Percentiles rank a stretch among this genome's conserved stretches.
Conservation (phyloP, 83 land plant species). For the Larix sibirica region DNA sequence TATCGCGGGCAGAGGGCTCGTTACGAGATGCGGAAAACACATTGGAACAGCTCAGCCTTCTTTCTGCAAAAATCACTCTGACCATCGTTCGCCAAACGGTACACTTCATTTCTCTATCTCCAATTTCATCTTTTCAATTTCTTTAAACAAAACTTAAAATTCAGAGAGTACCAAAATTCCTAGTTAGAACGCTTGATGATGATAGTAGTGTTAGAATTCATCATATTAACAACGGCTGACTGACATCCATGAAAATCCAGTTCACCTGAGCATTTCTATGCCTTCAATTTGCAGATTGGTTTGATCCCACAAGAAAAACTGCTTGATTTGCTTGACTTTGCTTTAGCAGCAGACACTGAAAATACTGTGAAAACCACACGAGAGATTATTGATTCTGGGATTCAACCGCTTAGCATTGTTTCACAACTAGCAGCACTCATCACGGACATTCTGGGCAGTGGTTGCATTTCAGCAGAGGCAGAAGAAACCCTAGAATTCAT, state of each 20-base stretch:
- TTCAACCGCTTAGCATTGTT: conserved; percentile 7
- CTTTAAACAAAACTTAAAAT: neutral
- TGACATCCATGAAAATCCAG: neutral
- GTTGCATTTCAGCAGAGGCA: conserved; percentile 22
- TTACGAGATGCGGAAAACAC: conserved; percentile 15
- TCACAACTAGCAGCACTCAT: conserved; percentile 11
- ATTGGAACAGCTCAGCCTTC: conserved; percentile 6
- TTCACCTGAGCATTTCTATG: neutral
- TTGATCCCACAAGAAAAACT: conserved; percentile 9
- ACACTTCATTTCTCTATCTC: neutral
- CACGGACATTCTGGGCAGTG: conserved; percentile 1
- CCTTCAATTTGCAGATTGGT: conserved; percentile 2
- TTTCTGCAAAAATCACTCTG: neutral
- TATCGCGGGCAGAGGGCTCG: conserved; percentile 30
- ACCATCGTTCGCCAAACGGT: conserved; percentile 12
- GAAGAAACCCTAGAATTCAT: conserved; percentile 19
- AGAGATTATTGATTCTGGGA: conserved; percentile 12
- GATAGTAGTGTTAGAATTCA: neutral
- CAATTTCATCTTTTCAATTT: too few species aligned
- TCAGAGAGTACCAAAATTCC: neutral
- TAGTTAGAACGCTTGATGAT: neutral
- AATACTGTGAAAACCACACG: conserved; percentile 1
- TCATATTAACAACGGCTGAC: neutral
- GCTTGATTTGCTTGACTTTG: conserved; percentile 1
- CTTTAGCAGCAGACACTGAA: conserved; percentile 13